Conservation (phyloP, 192 early-diverging fungal species). For the Linderina pennispora region DNA sequence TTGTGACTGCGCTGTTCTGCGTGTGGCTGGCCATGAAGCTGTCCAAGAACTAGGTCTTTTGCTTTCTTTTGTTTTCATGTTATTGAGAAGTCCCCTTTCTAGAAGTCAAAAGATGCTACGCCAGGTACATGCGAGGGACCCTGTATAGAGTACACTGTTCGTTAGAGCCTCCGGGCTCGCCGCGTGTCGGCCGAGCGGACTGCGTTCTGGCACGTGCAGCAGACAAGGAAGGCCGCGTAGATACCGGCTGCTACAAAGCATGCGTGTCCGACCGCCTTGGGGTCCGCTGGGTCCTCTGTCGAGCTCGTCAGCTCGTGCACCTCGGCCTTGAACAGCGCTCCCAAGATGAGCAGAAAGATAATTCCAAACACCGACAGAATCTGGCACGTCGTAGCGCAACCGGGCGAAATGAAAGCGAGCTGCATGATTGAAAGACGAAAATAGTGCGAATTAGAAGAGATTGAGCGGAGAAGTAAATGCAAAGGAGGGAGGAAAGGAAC, state of each 20-base stretch:
- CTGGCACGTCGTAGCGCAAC: constrained; percentile 47
- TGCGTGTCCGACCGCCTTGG: constrained; percentile 44
- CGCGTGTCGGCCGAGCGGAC: constrained; percentile 29
- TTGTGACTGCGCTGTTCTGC: constrained; percentile 44
- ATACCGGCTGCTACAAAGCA: constrained; percentile 46
- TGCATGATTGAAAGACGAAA: constrained; percentile 27
- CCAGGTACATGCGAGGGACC: no score
- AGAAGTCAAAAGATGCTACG: no score
- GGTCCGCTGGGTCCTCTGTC: constrained; percentile 44
- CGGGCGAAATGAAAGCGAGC: constrained; percentile 44
- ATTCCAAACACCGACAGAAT: constrained; percentile 46
- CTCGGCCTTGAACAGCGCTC: constrained; percentile 42
- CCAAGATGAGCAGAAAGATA: constrained; percentile 40
- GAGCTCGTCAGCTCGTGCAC: constrained; percentile 45
- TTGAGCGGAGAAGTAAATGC: no score
- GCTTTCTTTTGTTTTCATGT: not conserved
- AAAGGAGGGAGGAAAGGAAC: not conserved
- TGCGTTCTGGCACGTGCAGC: constrained; percentile 46
- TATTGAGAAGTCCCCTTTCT: not conserved
- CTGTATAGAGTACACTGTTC: no score
- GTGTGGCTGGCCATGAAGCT: constrained; percentile 45
- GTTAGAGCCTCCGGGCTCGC: constrained; percentile 41
- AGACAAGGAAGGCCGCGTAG: constrained; percentile 41
- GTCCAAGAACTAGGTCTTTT: constrained; percentile 36
- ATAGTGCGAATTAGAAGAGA: no score